These are phyloP conservation scores for Silene noctiflora DNA, from an alignment of 179 eudicot genomes.

Conservation along the genomic window DNA sequence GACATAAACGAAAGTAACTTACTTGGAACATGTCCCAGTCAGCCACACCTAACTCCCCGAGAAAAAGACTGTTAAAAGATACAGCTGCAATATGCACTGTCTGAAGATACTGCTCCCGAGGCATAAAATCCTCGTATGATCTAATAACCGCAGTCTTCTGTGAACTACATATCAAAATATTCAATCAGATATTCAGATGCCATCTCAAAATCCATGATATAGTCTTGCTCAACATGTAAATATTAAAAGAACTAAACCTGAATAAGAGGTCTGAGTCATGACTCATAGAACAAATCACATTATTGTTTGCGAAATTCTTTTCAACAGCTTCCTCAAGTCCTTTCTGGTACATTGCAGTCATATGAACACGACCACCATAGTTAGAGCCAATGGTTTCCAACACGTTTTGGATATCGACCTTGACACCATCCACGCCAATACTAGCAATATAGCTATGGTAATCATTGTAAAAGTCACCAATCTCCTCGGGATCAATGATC, in stretches of 20 bases:
- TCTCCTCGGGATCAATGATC: conserved; percentile 51
- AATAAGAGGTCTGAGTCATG: conserved; percentile 70
- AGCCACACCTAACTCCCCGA: conserved; percentile 79
- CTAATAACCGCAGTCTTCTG: conserved; percentile 60
- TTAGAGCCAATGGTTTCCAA: conserved; percentile 65
- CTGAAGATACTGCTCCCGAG: conserved; percentile 56
- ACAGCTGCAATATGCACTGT: conserved; percentile 68
- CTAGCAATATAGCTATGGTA: conserved; percentile 62
- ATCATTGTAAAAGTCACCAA: conserved; percentile 58
- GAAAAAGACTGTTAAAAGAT: conserved; percentile 63
- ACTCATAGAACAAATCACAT: conserved; percentile 68
- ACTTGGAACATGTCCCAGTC: conserved; percentile 97
- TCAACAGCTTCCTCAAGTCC: conserved; percentile 67
- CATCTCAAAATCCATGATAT: background rate
- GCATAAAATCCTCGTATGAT: conserved; percentile 88
- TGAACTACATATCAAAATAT: conserved; percentile 34
- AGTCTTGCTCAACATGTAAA: background rate
- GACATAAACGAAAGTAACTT: no score
- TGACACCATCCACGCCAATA: conserved; percentile 73
- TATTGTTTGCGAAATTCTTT: conserved; percentile 54
- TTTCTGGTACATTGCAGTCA: conserved; percentile 52
- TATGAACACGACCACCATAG: conserved; percentile 60
- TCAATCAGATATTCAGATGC: conserved; percentile 17
- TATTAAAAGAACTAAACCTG: conserved; percentile 33
- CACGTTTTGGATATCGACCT: conserved; percentile 71